Evolutionary conservation across 2,329 filamentous ascomycete genomes (phyloP).

Genomic region (Neonectria magnoliae): DNA sequence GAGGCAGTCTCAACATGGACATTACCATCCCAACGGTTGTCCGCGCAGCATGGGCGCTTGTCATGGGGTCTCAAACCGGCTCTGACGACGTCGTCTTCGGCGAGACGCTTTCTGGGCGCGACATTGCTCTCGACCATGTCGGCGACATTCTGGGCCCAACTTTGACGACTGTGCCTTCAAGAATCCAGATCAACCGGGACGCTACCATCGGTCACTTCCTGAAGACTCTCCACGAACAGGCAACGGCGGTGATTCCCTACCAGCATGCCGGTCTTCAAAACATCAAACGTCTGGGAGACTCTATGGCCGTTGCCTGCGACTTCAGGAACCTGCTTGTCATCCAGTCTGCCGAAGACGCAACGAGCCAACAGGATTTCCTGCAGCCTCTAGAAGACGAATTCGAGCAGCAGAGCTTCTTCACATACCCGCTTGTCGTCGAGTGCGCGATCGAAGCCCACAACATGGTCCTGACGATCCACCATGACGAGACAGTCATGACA

Average conservation of each 20-base stretch:
- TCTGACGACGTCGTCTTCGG: conserved; percentile 33
- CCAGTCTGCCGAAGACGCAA: conserved; percentile 9
- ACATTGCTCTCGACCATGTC: conserved; percentile 22
- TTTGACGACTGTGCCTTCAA: conserved; percentile 25
- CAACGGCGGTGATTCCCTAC: conserved; percentile 22
- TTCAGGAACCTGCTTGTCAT: conserved; percentile 20
- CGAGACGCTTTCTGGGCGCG: conserved; percentile 29
- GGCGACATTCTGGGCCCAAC: conserved; percentile 31
- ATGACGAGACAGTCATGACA: conserved; percentile 22
- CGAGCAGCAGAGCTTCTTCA: conserved; percentile 32
- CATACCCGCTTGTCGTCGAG: conserved; percentile 39
- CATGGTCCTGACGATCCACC: conserved; percentile 24
- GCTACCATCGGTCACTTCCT: conserved; percentile 12
- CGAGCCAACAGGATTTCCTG: background rate
- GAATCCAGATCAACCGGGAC: conserved; percentile 18
- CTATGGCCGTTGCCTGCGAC: conserved; percentile 2
- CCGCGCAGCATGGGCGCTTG: conserved; percentile 32
- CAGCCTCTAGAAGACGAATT: conserved; percentile 16
- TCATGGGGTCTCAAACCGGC: conserved; percentile 17
- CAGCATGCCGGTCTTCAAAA: conserved; percentile 30
- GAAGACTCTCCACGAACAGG: conserved; percentile 46
- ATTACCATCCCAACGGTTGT: conserved; percentile 24
- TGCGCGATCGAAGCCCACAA: conserved; percentile 19
- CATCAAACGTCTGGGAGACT: conserved; percentile 30
- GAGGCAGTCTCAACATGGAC: background rate